These are phyloP conservation scores for Rhodotorula sp. DNA, from an alignment of 1,284 basidiomycete genomes.

Conservation along the genomic window DNA sequence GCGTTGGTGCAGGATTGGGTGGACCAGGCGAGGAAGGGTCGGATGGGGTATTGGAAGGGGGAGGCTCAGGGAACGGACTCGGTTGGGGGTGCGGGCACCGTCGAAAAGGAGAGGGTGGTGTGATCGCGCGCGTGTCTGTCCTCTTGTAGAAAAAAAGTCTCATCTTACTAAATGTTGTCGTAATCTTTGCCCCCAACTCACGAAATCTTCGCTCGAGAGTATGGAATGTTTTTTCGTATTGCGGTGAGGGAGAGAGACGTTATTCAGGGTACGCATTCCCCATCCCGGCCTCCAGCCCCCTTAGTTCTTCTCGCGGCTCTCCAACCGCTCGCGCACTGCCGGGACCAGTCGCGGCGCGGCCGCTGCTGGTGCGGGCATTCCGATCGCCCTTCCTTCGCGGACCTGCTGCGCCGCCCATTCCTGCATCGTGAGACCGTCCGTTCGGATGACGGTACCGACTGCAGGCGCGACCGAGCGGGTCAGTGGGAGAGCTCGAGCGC, in stretches of 20 bases:
- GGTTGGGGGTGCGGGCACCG: not conserved
- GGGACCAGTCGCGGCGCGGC: not conserved
- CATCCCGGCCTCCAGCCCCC: not conserved
- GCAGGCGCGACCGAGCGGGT: not conserved
- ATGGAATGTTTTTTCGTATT: no score
- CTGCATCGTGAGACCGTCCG: conserved; percentile 39
- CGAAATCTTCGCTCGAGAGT: not conserved
- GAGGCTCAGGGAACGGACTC: not conserved
- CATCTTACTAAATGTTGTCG: no score
- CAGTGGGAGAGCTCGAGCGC: not conserved
- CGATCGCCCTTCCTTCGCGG: conserved; percentile 17
- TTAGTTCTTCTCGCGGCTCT: conserved; percentile 2
- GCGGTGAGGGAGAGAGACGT: no score
- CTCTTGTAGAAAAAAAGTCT: no score
- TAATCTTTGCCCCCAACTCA: not conserved
- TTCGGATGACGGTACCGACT: conserved; percentile 42
- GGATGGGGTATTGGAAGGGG: conserved; percentile 27
- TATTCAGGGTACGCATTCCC: no score
- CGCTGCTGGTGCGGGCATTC: not conserved
- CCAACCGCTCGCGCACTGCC: conserved; percentile 6
- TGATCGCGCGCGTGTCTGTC: no score
- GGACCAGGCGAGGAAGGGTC: conserved; percentile 23
- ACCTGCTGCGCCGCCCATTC: conserved; percentile 36
- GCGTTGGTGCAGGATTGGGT: conserved; percentile 34
- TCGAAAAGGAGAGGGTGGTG: not conserved